Base-by-base conservation (phyloP, 23 red algal species). In the Pyropia haitanensis region DNA sequence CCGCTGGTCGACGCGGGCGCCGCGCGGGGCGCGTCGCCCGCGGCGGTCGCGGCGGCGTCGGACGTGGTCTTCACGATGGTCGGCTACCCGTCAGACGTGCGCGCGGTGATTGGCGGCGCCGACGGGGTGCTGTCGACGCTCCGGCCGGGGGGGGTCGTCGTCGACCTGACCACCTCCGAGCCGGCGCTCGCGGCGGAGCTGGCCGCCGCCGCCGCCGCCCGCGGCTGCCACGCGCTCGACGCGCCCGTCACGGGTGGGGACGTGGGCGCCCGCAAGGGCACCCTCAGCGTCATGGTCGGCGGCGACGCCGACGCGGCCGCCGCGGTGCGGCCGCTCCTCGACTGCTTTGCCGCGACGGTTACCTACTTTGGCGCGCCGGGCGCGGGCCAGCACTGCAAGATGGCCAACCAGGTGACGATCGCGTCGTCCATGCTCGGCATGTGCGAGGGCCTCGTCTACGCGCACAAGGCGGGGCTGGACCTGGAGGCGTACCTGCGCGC, bases 11-110 rank as follows among this genome's bases (percentile, higher is more conserved):
- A 82, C 50, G 44, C 60, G 34, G 88, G 88, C 22, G 88, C 88
- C 21, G 29, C 12, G 15, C 56, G 49, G 32, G 57, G n/a, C 2
- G 20, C 51, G 17, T 68, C 39, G 7, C 78, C 79, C 9, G 51
- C 39, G 24, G 78, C 78, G 65, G 65, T 94, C 0, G 88, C 88
- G 10, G 73, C 54, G 15, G 64, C 34, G 15, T 74, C 65, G 34
- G 88, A 94, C 44, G 51, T 94, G 44, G 78, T 94, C 29, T 83
- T 94, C 57, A 84, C 70, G 22, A 94, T 94, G 88, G 88, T 94
- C 9, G 88, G 88, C 16, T 94, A 72, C 60, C 88, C 88, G 31
- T 63, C 72, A 19, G 88, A 94, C 27, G 88, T 94, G 3, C 68
- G 70, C 23, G 62, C 75, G 22, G 88, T 85, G 25, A 77, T 94